phyloP scores from a whole-genome alignment of 2,329 filamentous ascomycete species.

The Davidsoniella eucalypti region DNA sequence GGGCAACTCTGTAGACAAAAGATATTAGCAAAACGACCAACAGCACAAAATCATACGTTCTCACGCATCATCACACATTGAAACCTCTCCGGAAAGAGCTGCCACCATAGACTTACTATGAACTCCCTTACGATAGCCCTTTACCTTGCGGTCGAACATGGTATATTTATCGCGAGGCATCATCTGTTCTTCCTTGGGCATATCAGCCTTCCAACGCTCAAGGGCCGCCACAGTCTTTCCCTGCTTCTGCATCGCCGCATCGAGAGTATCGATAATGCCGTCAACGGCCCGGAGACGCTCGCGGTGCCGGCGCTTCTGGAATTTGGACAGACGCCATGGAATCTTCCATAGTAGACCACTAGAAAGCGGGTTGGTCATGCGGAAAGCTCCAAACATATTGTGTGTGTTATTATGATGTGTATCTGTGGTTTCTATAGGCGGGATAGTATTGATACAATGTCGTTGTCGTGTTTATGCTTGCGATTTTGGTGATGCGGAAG shows the following conservation, averaged over 20 bases:
- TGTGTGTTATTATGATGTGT: not conserved
- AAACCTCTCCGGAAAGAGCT: not conserved
- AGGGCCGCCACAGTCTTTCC: slow-evolving; percentile 59
- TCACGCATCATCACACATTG: not conserved
- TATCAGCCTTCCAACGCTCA: slow-evolving; percentile 83
- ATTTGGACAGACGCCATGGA: slow-evolving; percentile 83
- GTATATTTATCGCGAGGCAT: slow-evolving; percentile 93
- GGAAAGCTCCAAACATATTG: slow-evolving; percentile 69
- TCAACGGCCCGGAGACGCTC: slow-evolving; percentile 74
- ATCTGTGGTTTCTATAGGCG: no score
- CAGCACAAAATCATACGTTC: not conserved
- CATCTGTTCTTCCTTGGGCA: slow-evolving; percentile 95
- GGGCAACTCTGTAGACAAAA: slow-evolving; percentile 43
- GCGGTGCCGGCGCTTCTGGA: slow-evolving; percentile 79
- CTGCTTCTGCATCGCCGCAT: slow-evolving; percentile 58
- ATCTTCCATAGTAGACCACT: slow-evolving; percentile 90
- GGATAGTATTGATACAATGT: not conserved
- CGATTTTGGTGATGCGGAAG: not conserved
- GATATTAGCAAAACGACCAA: not conserved
- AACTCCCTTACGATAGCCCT: slow-evolving; percentile 90
- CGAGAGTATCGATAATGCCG: slow-evolving; percentile 67
- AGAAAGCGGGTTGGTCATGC: slow-evolving; percentile 57
- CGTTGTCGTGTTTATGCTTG: not conserved
- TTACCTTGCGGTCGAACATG: slow-evolving; percentile 91
- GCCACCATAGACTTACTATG: slow-evolving; percentile 55